Percentiles rank a stretch among this genome's conserved stretches.
These are phyloP conservation scores for Heimioporus sp. DNA, from an alignment of 768 basidiomycete genomes.

Conservation along the genomic window DNA sequence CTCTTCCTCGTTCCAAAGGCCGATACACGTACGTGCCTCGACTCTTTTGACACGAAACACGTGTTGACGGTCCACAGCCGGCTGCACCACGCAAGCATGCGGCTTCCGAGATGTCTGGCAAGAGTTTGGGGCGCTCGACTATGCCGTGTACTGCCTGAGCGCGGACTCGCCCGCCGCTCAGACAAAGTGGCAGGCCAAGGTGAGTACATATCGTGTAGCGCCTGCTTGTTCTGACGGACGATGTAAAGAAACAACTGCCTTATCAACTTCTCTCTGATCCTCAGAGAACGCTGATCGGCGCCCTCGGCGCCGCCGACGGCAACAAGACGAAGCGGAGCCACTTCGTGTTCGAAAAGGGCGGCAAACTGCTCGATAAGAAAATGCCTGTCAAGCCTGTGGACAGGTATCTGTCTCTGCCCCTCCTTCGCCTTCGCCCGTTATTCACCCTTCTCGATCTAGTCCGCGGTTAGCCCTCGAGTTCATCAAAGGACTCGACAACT, in stretches of 20 bases:
- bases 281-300: slow-evolving; percentile 73
- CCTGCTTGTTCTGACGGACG: slow-evolving; percentile 2
- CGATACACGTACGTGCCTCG: slow-evolving; percentile 64
- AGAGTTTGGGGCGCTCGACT: slow-evolving; percentile 63
- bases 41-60: neutral
- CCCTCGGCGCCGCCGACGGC: slow-evolving; percentile 76
- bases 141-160: slow-evolving; percentile 81
- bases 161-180: slow-evolving; percentile 74
- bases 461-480: slow-evolving; percentile 65
- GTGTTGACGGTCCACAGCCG: slow-evolving; percentile 44
- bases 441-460: slow-evolving; percentile 33
- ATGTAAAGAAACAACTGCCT: slow-evolving; percentile 69
- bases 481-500: slow-evolving; percentile 46
- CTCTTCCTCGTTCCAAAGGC: slow-evolving; percentile 85
- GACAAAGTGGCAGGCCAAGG: slow-evolving; percentile 86
- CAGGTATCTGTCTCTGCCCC: slow-evolving; percentile 45
- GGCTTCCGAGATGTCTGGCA: slow-evolving; percentile 83
- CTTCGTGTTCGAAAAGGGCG: slow-evolving; percentile 91
- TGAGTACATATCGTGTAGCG: slow-evolving; percentile 13
- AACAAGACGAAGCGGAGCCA: slow-evolving; percentile 89
- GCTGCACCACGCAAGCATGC: slow-evolving; percentile 92
- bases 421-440: neutral
- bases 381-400: slow-evolving; percentile 85
- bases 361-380: slow-evolving; percentile 82
- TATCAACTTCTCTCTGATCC: slow-evolving; percentile 90